These are phyloP conservation scores for Pinus albicaulis DNA, from an alignment of 75 land plant genomes.

Conservation along the genomic window DNA sequence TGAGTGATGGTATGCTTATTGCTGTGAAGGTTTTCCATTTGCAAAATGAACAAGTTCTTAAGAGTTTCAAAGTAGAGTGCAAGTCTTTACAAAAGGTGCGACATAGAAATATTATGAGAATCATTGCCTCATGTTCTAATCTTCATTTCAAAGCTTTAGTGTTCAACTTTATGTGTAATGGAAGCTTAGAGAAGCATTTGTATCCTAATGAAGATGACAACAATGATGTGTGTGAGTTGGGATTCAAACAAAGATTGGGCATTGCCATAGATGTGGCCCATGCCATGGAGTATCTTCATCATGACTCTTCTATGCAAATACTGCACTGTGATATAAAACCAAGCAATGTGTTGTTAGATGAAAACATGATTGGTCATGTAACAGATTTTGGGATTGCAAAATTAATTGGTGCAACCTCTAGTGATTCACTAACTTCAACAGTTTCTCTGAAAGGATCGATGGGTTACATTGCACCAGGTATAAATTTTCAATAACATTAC, in stretches of 20 bases:
- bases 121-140: slow-evolving; percentile 11
- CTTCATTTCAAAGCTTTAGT: slow-evolving; percentile 10
- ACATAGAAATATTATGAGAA: background rate
- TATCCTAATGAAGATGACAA: background rate
- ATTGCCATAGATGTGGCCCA: slow-evolving; percentile 11
- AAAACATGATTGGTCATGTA: slow-evolving; percentile 15
- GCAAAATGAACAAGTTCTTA: background rate
- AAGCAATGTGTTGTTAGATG: slow-evolving; percentile 27
- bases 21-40: slow-evolving; percentile 21
- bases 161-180: slow-evolving; percentile 27
- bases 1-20: slow-evolving; percentile 10
- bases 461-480: slow-evolving; percentile 43
- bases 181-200: slow-evolving; percentile 24
- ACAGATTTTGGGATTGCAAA: slow-evolving; percentile 28
- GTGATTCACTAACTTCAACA: background rate
- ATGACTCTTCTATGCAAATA: slow-evolving; percentile 15
- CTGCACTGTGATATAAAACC: slow-evolving; percentile 35
- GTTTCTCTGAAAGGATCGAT: background rate
- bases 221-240: background rate
- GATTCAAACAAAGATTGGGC: background rate
- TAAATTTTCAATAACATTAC: background rate
- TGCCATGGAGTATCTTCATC: slow-evolving; percentile 26
- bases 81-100: background rate
- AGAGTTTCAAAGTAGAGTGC: background rate
- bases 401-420: slow-evolving; percentile 10